phyloP scores from a whole-genome alignment of 73 alveolate genomes.

The Halteria grandinella region DNA sequence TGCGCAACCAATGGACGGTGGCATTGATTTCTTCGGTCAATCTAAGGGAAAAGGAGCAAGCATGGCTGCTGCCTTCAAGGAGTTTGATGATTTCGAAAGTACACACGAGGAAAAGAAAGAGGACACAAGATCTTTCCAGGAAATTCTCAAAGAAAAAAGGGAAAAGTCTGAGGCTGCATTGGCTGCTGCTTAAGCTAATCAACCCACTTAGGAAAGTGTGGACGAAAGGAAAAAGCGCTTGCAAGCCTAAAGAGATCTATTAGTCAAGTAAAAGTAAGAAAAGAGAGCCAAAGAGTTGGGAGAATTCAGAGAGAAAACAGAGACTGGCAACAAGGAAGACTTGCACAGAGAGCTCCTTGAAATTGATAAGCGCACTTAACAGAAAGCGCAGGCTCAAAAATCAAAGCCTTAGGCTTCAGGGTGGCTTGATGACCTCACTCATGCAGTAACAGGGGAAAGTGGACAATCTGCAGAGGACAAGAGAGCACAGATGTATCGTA shows the following conservation, averaged over 20 bases:
- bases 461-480: not conserved
- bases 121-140: constrained; percentile 1
- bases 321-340: constrained; percentile 29
- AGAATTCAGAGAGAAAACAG: constrained; percentile 37
- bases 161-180: not conserved
- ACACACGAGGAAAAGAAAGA: not conserved
- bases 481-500: constrained; percentile 21
- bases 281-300: constrained; percentile 41
- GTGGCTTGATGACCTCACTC: not conserved
- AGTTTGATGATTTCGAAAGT: constrained; percentile 35
- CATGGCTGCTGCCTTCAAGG: constrained; percentile 37
- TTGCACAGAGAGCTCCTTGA: constrained; percentile 42
- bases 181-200: not conserved
- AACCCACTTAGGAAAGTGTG: not conserved
- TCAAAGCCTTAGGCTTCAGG: not conserved
- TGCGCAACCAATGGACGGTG: no score
- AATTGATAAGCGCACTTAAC: constrained; percentile 24
- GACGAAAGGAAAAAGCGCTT: constrained; percentile 34
- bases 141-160: constrained; percentile 26
- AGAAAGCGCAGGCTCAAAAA: constrained; percentile 7
- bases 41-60: no score
- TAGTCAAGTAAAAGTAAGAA: constrained; percentile 33
- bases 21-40: no score
- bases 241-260: constrained; percentile 22
- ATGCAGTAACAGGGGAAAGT: not conserved